These are phyloP conservation scores for Detonula confervacea DNA, from an alignment of 352 stramenopile species.

Conservation along the genomic window DNA sequence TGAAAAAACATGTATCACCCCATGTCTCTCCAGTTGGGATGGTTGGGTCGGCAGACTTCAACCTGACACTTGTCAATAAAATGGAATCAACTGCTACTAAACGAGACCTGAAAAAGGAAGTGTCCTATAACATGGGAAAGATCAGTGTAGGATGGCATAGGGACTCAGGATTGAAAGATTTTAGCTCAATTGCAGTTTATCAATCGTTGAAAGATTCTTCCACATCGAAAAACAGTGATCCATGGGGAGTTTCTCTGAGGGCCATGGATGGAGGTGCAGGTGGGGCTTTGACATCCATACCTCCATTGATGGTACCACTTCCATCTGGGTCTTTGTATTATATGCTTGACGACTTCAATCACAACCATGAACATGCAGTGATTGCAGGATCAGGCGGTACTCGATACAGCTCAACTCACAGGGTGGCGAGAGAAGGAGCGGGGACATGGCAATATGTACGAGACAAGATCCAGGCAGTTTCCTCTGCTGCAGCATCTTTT, in stretches of 20 bases:
- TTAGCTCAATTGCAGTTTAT: constrained; percentile 88
- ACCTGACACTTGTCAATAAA: constrained; percentile 79
- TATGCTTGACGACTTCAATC: constrained; percentile 89
- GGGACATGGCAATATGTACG: constrained; percentile 75
- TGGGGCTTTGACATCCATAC: constrained; percentile 35
- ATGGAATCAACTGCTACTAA: constrained; percentile 71
- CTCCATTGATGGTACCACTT: constrained; percentile 77
- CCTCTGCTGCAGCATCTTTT: constrained; percentile 17
- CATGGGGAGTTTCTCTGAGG: constrained; percentile 86
- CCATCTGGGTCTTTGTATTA: constrained; percentile 86
- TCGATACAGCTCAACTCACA: constrained; percentile 84
- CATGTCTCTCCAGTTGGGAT: constrained; percentile 29
- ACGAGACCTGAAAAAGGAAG: constrained; percentile 76
- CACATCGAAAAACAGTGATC: constrained; percentile 35
- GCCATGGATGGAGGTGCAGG: constrained; percentile 57
- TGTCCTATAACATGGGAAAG: constrained; percentile 66
- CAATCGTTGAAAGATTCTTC: constrained; percentile 57
- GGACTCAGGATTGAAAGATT: constrained; percentile 87
- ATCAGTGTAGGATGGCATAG: constrained; percentile 88
- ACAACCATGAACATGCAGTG: constrained; percentile 89
- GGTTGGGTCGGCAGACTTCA: constrained; percentile 65
- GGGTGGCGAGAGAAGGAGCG: constrained; percentile 72
- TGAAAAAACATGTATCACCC: constrained; percentile 50
- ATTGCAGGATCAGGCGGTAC: constrained; percentile 74
- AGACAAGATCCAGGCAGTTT: constrained; percentile 50